Percentiles rank a stretch among this genome's conserved stretches.
These are phyloP conservation scores for Trichoderma parareesei DNA, from an alignment of 495 filamentous ascomycete species.

Conservation along the genomic window DNA sequence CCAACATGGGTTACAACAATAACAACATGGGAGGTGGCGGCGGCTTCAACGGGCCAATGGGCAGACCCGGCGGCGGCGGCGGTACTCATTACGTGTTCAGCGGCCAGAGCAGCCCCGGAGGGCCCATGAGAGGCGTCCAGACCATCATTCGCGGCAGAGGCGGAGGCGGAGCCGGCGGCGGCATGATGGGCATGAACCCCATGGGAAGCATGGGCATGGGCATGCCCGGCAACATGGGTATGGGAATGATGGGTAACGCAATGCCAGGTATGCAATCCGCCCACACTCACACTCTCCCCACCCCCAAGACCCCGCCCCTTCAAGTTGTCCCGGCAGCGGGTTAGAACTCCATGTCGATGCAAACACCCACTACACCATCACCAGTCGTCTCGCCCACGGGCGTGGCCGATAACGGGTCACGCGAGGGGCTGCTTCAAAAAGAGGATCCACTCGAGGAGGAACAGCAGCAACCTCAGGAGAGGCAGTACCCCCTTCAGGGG, in stretches of 20 bases:
- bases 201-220: constrained; percentile 61
- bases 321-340: neutral
- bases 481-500: too few relatives aligned
- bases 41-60: constrained; percentile 48
- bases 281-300: neutral
- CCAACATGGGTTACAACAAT: constrained; percentile 33
- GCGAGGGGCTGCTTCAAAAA: neutral
- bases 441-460: neutral
- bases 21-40: constrained; percentile 33
- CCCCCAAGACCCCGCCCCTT: neutral
- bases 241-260: constrained; percentile 32
- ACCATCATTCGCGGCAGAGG: constrained; percentile 27
- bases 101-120: constrained; percentile 24
- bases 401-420: neutral
- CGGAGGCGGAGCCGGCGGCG: constrained; percentile 36
- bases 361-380: neutral
- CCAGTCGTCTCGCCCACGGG: neutral
- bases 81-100: constrained; percentile 33
- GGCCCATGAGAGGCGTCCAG: constrained; percentile 51
- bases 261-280: constrained; percentile 21
- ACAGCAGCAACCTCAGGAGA: too few relatives aligned
- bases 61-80: constrained; percentile 48
- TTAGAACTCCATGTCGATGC: constrained; percentile 15
- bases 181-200: constrained; percentile 59
- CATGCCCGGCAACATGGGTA: constrained; percentile 23